phyloP scores from a whole-genome alignment of 2,329 filamentous ascomycete species.

The Claviceps fusiformis region DNA sequence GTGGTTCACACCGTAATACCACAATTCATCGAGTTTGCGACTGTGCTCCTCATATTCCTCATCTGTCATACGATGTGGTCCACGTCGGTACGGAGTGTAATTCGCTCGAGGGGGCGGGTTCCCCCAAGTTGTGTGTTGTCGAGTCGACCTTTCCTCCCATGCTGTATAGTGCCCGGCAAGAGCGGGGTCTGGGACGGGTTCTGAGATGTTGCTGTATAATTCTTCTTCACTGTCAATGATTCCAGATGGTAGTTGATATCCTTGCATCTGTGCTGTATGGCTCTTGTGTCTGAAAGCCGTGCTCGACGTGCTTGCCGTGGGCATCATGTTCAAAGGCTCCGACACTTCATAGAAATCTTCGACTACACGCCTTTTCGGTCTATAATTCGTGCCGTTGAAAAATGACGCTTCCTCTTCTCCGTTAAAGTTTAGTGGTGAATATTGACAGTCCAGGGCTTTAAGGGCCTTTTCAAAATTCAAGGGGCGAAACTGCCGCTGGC shows the following conservation, averaged over 20 bases:
- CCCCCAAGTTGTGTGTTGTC: constrained; percentile 1
- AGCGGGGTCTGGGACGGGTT: background rate
- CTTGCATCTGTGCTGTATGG: background rate
- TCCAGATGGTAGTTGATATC: background rate
- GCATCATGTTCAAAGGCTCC: background rate
- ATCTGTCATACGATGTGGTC: constrained; percentile 10
- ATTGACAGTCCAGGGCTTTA: constrained; percentile 14
- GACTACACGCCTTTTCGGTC: constrained; percentile 12
- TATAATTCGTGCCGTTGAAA: constrained; percentile 11
- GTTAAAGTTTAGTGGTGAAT: background rate
- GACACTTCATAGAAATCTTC: constrained; percentile 5
- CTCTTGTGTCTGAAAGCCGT: background rate
- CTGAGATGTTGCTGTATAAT: background rate
- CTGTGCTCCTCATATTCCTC: constrained; percentile 10
- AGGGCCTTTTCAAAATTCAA: constrained; percentile 26
- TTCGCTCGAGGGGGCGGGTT: background rate
- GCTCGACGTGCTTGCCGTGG: background rate
- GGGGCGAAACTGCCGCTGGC: constrained; percentile 35
- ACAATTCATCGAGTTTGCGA: constrained; percentile 2
- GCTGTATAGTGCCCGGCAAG: background rate
- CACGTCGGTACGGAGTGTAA: constrained; percentile 6
- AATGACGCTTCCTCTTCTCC: constrained; percentile 14
- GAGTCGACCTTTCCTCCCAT: background rate
- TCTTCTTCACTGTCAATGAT: constrained; percentile 1
- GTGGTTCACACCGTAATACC: constrained; percentile 6